Base-by-base conservation (phyloP, 495 filamentous ascomycete genomes). In the Evernia prunastri region DNA sequence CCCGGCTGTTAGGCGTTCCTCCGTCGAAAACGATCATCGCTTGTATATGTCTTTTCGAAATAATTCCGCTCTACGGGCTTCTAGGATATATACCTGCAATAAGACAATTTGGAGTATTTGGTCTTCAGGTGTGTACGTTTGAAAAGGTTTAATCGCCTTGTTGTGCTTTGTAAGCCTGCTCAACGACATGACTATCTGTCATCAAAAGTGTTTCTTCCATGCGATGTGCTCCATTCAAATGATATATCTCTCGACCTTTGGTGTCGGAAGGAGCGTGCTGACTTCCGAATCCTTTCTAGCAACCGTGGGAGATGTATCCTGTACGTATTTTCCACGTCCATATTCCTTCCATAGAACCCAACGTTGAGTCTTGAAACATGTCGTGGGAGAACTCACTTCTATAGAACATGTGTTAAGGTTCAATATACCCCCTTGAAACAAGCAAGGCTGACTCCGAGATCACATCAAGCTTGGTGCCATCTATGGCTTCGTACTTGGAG, bases 251-350 rank as follows among this genome's bases (percentile, higher is more conserved):
- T 54, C 29, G 51, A 54, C 17, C 12, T 54, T 17, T 15, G 2
- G 25, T 51, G 3, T 15, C 15, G 23, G 1, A 7, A 15, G 15
- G 47, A 27, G 45, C 15, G 33, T 54, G 29, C 51, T 54, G 29
- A 54, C 17, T 20, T 33, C 5, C 2, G 13, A 33, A 33, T 33
- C 1, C 27, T 11, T 8, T 10, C 20, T n/a, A 54, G 70, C 87
- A 91, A 68, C 89, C 88, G 15, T 96, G 92, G 91, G 94, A 98
- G 72, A 96, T 98, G 91, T 97, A 94, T 72, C 89, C 91, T 4
- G n/a, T n/a, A n/a, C n/a, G n/a, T n/a, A n/a, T n/a, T n/a, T n/a
- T n/a, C n/a, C n/a, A n/a, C n/a, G n/a, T n/a, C n/a, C n/a, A n/a
- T n/a, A n/a, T n/a, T n/a, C n/a, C n/a, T n/a, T n/a, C n/a, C n/a